Percentiles rank a stretch among this genome's conserved stretches.
These are phyloP conservation scores for Papiliotrema fonsecae DNA, from an alignment of 1,284 basidiomycete species.

Conservation along the genomic window DNA sequence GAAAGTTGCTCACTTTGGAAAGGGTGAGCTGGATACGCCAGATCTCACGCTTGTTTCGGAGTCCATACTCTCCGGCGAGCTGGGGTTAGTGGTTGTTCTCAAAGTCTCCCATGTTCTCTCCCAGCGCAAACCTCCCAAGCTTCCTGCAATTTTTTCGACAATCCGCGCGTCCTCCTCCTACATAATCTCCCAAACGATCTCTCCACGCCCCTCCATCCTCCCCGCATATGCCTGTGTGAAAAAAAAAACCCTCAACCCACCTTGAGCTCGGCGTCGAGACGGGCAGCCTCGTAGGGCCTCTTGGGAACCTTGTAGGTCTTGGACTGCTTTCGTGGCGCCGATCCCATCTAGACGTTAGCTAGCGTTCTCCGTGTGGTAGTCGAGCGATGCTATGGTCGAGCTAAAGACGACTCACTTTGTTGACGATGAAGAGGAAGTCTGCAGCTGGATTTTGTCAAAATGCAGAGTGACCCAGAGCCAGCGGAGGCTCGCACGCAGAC, in stretches of 20 bases:
- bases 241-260: conserved; percentile 49
- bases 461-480: too few species aligned
- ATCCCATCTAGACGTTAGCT: conserved; percentile 11
- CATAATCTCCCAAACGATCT: not conserved
- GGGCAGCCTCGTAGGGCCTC: conserved; percentile 94
- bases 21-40: conserved; percentile 98
- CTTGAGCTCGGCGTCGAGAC: conserved; percentile 99
- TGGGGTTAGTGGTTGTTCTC: conserved; percentile 38
- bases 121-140: too few species aligned
- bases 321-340: conserved; percentile 46
- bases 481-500: too few species aligned
- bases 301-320: conserved; percentile 95
- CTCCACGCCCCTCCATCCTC: not conserved
- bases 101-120: not conserved
- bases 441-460: not conserved
- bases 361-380: not conserved
- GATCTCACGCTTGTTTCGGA: conserved; percentile 99
- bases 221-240: not conserved
- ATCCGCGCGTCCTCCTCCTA: not conserved
- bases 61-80: conserved; percentile 99
- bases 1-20: conserved; percentile 60
- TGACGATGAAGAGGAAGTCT: conserved; percentile 8
- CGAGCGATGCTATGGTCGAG: not conserved
- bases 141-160: too few species aligned
- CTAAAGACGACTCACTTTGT: conserved; percentile 12